Percentiles rank a stretch among this genome's conserved stretches.
phyloP scores from a whole-genome alignment of 768 basidiomycete species.

The Pleurotus pulmonarius region DNA sequence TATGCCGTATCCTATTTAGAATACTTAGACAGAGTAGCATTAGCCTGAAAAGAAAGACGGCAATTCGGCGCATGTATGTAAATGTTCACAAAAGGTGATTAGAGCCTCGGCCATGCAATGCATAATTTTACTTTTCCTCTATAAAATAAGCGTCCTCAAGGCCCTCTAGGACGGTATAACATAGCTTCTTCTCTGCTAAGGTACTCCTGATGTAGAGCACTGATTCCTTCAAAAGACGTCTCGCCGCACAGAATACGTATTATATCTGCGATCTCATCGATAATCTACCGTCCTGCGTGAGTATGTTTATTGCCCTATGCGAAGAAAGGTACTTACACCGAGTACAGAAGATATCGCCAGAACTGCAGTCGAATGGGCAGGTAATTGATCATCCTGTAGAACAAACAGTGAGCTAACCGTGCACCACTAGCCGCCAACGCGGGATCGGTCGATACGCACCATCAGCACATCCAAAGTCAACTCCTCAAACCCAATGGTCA shows the following conservation, averaged over 20 bases:
- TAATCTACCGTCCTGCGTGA: constrained; percentile 20
- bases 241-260: constrained; percentile 39
- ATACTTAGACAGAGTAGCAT: too few species aligned
- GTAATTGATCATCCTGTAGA: constrained; percentile 39
- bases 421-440: constrained; percentile 24
- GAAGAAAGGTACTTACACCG: constrained; percentile 19
- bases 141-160: too few species aligned
- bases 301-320: too few species aligned
- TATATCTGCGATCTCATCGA: constrained; percentile 37
- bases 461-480: constrained; percentile 34
- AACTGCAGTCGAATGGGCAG: constrained; percentile 40
- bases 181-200: constrained; percentile 25
- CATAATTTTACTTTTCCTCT: too few species aligned
- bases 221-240: constrained; percentile 35
- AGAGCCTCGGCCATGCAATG: too few species aligned
- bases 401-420: too few species aligned
- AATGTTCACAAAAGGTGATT: too few species aligned
- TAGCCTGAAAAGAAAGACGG: too few species aligned
- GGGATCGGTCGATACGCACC: constrained; percentile 20
- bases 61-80: too few species aligned
- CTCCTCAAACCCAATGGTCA: constrained; percentile 38
- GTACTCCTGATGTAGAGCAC: constrained; percentile 31
- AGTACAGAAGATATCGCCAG: constrained; percentile 37
- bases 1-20: too few species aligned
- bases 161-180: neutral